Evolutionary conservation across 257 asterid genomes (phyloP), one percentile per base, ranked within the genome.

Genomic region (Rauvolfia tetraphylla): DNA sequence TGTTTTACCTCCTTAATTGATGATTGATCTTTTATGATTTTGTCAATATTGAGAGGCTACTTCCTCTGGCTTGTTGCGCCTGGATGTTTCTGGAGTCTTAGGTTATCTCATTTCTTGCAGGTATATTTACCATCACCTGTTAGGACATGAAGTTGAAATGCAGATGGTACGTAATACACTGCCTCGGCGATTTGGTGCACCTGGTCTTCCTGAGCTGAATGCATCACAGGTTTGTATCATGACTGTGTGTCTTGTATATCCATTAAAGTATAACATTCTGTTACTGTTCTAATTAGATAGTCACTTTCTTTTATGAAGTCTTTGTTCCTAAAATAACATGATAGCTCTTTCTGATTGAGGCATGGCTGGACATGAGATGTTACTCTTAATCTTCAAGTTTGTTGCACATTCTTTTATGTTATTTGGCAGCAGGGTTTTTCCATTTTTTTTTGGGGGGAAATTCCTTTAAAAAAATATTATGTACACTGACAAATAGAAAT

Each of bases 141-240:
- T 95, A 46, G 99, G 99, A 76, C 98, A 93, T 75, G 99, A 95
- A 84, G 99, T 95, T 84, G 98, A 95, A 89, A 90, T 90, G 96
- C 98, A 95, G 90, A 88, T 93, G 92, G 96, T 95, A 72, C 97
- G 97, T 46, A 95, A 90, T 85, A 77, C 97, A 18, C 85, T 93
- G 82, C 99, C 99, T 79, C 97, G 98, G 59, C 89, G 98, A 75
- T 95, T 93, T 90, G 99, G 99, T 80, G 99, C 99, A 11, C 98
- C 98, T 0, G 98, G 98, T 66, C 98, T 95, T 83, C 99, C 98
- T 18, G 97, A 93, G 82, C 97, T 95, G 57, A 95, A 95, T 75
- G 99, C 98, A 75, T 95, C 99, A 84, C 99, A 95, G 87, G 99
- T 93, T 71, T 84, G 76, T 74, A 66, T 29, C 49, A 25, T 68